These are phyloP conservation scores for Fusarium sp. DNA, from an alignment of 2,329 filamentous ascomycete species.

Conservation along the genomic window DNA sequence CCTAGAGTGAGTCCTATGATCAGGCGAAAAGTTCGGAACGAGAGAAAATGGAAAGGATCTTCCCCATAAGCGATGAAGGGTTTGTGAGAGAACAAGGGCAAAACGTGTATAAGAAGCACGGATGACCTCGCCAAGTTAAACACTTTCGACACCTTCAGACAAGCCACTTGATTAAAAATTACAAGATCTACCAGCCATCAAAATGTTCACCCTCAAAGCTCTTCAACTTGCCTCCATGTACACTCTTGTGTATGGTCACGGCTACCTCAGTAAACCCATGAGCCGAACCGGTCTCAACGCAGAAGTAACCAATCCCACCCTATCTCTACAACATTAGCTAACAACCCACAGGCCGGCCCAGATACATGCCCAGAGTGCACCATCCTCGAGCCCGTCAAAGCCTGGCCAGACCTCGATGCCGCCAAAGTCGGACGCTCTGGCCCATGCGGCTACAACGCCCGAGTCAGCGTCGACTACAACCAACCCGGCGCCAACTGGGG, in stretches of 20 bases:
- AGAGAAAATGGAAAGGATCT: neutral
- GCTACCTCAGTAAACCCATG: slow-evolving; percentile 29
- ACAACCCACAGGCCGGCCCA: slow-evolving; percentile 49
- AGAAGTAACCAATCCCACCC: neutral
- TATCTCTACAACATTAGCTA: fast-evolving
- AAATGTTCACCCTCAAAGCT: neutral
- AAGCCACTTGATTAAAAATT: fast-evolving
- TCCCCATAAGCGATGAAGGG: fast-evolving
- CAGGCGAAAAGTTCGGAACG: fast-evolving
- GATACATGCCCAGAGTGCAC: slow-evolving; percentile 63
- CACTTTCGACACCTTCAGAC: fast-evolving
- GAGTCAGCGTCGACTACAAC: slow-evolving; percentile 63
- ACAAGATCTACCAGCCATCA: neutral
- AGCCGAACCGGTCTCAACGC: slow-evolving; percentile 31
- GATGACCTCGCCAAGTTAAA: fast-evolving
- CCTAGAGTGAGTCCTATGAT: fast-evolving
- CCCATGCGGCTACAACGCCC: slow-evolving; percentile 62
- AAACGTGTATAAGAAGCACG: neutral
- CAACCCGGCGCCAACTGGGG: slow-evolving; percentile 56
- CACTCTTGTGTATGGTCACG: slow-evolving; percentile 1
- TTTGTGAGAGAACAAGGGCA: fast-evolving
- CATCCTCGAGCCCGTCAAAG: slow-evolving; percentile 60
- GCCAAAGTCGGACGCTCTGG: slow-evolving; percentile 58
- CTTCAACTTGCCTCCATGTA: slow-evolving; percentile 4
- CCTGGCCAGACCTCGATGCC: slow-evolving; percentile 58